Conservation (phyloP, 2,329 filamentous ascomycete species). For the Fusarium decemcellulare region DNA sequence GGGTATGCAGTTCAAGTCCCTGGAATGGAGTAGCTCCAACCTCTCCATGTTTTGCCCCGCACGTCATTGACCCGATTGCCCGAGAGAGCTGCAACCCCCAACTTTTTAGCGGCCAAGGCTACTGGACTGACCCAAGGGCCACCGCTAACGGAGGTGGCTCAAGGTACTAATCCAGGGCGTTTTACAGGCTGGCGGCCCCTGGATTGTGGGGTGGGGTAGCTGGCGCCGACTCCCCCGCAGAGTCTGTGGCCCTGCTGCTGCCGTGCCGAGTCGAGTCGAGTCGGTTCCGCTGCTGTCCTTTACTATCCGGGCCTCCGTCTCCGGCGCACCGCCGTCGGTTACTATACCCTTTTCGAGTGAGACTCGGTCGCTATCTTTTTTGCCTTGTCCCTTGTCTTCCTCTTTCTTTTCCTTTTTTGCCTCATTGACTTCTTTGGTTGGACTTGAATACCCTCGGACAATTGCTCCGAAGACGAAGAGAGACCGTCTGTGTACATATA, state of each 20-base stretch:
- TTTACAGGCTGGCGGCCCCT: slow-evolving; percentile 34
- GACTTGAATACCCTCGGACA: neutral
- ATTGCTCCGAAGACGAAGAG: neutral
- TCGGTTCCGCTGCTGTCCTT: slow-evolving; percentile 33
- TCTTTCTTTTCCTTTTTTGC: neutral
- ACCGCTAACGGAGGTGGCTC: slow-evolving; percentile 8
- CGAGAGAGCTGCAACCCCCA: slow-evolving; percentile 35
- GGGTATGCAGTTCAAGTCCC: neutral
- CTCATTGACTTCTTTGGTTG: neutral
- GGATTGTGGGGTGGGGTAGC: slow-evolving; percentile 35
- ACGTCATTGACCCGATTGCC: slow-evolving; percentile 45
- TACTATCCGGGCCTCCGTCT: slow-evolving; percentile 20
- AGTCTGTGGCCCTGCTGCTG: slow-evolving; percentile 1
- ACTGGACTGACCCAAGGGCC: neutral
- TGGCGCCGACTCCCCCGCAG: slow-evolving; percentile 29
- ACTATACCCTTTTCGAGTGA: slow-evolving; percentile 1
- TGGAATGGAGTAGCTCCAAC: slow-evolving; percentile 12
- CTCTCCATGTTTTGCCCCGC: slow-evolving; percentile 29
- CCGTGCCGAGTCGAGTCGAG: slow-evolving; percentile 7
- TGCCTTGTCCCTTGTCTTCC: neutral
- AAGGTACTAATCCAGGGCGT: slow-evolving; percentile 39
- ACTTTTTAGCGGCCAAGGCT: slow-evolving; percentile 18
- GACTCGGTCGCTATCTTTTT: too few relatives aligned
- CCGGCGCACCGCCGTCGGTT: slow-evolving; percentile 7
- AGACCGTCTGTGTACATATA: neutral